Conservation (phyloP, 2,329 filamentous ascomycete genomes). For the Paraconiothyrium sp. region DNA sequence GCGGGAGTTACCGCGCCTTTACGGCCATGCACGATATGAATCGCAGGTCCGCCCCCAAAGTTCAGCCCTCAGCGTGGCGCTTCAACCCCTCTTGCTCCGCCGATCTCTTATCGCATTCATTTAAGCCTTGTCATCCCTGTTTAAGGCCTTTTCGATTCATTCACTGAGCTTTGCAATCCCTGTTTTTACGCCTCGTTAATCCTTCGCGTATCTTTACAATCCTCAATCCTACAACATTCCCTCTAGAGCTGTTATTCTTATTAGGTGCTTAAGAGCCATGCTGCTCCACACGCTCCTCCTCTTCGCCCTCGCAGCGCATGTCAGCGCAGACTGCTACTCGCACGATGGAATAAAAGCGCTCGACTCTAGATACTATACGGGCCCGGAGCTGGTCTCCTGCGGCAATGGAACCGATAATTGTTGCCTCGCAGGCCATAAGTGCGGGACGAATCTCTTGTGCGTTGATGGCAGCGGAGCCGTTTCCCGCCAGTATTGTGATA, state of each 20-base stretch:
- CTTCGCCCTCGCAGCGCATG: not conserved
- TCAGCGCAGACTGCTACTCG: conserved; percentile 10
- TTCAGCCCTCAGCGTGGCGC: too few species aligned
- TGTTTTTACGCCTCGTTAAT: not conserved
- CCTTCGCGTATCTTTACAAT: not conserved
- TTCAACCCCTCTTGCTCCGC: too few species aligned
- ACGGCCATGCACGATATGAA: too few species aligned
- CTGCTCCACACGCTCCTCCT: not conserved
- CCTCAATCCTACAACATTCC: not conserved
- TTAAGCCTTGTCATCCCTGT: too few species aligned
- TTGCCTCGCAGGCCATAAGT: conserved; percentile 15
- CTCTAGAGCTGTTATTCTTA: not conserved
- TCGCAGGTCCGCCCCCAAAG: too few species aligned
- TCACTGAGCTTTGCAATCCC: too few species aligned
- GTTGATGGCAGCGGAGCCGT: not conserved
- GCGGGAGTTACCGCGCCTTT: too few species aligned
- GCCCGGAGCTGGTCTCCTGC: conserved; percentile 17
- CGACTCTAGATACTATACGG: conserved; percentile 13
- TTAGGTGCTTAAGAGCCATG: not conserved
- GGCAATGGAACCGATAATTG: conserved; percentile 18
- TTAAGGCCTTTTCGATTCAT: too few species aligned
- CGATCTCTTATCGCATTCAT: too few species aligned
- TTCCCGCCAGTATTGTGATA: conserved; percentile 15
- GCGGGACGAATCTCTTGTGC: conserved; percentile 21
- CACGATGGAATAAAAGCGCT: conserved; percentile 10